phyloP scores from a whole-genome alignment of 257 asterid genomes.

The Hygrophila difformis region DNA sequence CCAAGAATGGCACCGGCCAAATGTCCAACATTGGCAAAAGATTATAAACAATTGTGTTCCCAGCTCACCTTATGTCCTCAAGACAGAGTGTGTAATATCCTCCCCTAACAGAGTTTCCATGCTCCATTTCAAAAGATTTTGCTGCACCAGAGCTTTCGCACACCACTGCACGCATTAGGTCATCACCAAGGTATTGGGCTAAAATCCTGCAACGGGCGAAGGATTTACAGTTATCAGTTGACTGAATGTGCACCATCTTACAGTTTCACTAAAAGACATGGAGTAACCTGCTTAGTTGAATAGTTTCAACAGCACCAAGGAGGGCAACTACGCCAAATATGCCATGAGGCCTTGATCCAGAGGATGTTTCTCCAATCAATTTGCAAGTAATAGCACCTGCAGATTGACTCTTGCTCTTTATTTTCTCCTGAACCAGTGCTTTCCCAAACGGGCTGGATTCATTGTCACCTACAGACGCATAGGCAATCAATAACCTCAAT shows the following conservation, averaged over 20 bases:
- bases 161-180: constrained; percentile 57
- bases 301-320: constrained; percentile 40
- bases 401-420: constrained; percentile 23
- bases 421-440: constrained; percentile 19
- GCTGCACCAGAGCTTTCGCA: constrained; percentile 41
- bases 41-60: neutral
- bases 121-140: constrained; percentile 19
- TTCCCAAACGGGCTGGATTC: constrained; percentile 11
- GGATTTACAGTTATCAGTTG: neutral
- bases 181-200: constrained; percentile 51
- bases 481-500: neutral
- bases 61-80: constrained; percentile 44
- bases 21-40: neutral
- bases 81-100: constrained; percentile 36
- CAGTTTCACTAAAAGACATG: constrained; percentile 1
- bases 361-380: constrained; percentile 13
- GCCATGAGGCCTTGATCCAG: constrained; percentile 13
- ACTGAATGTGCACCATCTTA: neutral
- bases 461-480: constrained; percentile 23
- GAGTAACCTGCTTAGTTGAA: constrained; percentile 53
- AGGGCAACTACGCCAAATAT: constrained; percentile 58
- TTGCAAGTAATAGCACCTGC: constrained; percentile 47
- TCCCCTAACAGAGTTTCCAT: constrained; percentile 23
- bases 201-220: constrained; percentile 32
- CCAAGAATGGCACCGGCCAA: no score